phyloP scores from a whole-genome alignment of 331 rosid species.

The Stylosanthes scabra region DNA sequence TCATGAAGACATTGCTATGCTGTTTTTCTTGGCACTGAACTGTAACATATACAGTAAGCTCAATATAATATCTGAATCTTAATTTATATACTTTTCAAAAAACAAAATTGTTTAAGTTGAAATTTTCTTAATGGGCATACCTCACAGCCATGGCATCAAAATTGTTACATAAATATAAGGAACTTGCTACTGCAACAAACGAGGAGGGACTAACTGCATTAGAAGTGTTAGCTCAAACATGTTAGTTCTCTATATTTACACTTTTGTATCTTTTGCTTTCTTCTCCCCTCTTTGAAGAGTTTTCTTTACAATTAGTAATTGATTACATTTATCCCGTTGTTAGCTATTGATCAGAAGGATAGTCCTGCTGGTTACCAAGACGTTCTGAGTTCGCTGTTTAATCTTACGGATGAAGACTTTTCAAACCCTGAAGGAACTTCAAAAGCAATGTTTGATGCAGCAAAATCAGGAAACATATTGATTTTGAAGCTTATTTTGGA shows the following conservation, averaged over 20 bases:
- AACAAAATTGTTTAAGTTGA: not conserved
- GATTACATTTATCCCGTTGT: not conserved
- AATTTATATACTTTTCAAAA: too few relatives aligned
- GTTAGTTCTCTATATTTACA: not conserved
- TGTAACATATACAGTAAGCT: not conserved
- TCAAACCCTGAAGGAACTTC: not conserved
- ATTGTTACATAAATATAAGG: not conserved
- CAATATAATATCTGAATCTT: too few relatives aligned
- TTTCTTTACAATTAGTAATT: not conserved
- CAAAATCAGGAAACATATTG: not conserved
- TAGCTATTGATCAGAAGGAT: not conserved
- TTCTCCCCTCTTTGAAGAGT: not conserved
- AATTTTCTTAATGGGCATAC: not conserved
- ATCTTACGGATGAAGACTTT: not conserved
- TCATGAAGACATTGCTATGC: not conserved
- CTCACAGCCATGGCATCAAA: not conserved
- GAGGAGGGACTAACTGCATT: not conserved
- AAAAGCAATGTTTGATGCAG: conserved; percentile 5
- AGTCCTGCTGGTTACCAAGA: not conserved
- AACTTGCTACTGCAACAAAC: not conserved
- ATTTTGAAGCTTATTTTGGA: not conserved
- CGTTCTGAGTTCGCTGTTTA: not conserved
- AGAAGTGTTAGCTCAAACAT: not conserved
- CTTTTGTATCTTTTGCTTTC: not conserved
- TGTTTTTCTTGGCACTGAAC: not conserved